phyloP scores from a whole-genome alignment of 2,329 filamentous ascomycete species.

The Cercospora zeina region DNA sequence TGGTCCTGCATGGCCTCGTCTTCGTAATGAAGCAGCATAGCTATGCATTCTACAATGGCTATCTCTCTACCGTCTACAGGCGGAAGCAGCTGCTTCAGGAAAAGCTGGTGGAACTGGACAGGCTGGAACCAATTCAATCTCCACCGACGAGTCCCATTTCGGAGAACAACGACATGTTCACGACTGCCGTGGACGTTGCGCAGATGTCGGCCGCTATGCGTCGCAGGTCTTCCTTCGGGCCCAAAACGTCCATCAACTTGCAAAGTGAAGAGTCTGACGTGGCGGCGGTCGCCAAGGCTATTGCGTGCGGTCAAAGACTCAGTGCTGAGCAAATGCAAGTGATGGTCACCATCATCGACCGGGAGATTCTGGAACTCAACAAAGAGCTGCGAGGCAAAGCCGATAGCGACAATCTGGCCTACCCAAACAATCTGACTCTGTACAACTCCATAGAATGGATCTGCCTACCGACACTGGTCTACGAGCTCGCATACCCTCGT shows the following conservation, averaged over 20 bases:
- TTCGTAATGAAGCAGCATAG: conserved; percentile 85
- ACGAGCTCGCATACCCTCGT: conserved; percentile 77
- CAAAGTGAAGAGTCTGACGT: conserved; percentile 57
- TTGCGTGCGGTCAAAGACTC: conserved; percentile 62
- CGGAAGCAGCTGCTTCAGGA: conserved; percentile 47
- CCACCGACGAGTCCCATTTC: conserved; percentile 40
- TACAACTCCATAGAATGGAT: conserved; percentile 65
- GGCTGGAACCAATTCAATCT: conserved; percentile 48
- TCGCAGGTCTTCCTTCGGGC: conserved; percentile 41
- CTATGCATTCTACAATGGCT: conserved; percentile 76
- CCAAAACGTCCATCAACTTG: conserved; percentile 48
- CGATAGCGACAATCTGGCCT: conserved; percentile 53
- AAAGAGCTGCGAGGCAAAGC: conserved; percentile 67
- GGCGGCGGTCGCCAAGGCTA: conserved; percentile 60
- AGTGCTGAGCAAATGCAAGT: conserved; percentile 62
- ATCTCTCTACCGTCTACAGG: conserved; percentile 60
- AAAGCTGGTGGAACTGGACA: conserved; percentile 60
- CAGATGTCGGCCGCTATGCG: conserved; percentile 23
- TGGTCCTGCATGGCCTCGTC: conserved; percentile 70
- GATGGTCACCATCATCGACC: conserved; percentile 66
- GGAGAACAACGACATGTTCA: conserved; percentile 20
- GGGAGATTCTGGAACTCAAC: conserved; percentile 64
- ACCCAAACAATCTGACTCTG: conserved; percentile 69
- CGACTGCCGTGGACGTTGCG: conserved; percentile 27
- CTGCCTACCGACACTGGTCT: conserved; percentile 72